These are phyloP conservation scores for Yamadazyma trypodendri DNA, from an alignment of 1,139 yeast species.

Conservation along the genomic window DNA sequence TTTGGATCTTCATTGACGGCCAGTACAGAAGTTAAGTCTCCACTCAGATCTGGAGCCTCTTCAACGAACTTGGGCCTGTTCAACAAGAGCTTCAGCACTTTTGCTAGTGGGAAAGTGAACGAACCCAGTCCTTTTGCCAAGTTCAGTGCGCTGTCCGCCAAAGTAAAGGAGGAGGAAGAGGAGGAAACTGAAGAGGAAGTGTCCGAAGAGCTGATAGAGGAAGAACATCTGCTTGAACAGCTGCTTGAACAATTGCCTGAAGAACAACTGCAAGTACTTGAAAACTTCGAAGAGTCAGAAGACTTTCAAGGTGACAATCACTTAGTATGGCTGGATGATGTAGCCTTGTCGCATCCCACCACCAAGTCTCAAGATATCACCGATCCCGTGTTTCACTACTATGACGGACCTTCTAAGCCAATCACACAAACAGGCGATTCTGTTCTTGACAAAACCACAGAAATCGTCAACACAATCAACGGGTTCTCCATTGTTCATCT, in stretches of 20 bases:
- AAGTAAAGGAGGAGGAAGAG: conserved; percentile 9
- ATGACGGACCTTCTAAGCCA: conserved; percentile 8
- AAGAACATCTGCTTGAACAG: background rate
- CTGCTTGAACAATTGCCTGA: conserved; percentile 1
- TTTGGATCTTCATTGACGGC: background rate
- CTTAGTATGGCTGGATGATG: too few relatives aligned
- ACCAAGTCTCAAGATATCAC: background rate
- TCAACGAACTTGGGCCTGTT: conserved; percentile 3
- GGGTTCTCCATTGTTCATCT: conserved; percentile 11
- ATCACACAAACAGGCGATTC: conserved; percentile 4
- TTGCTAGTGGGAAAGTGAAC: background rate
- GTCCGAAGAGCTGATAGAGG: too few relatives aligned
- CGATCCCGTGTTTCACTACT: conserved; percentile 12
- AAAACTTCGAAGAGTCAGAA: too few relatives aligned
- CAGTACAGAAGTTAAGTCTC: background rate
- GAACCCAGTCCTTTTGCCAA: conserved; percentile 14
- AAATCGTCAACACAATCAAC: conserved; percentile 19
- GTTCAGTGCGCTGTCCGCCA: background rate
- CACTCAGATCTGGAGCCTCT: background rate
- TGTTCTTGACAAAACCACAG: conserved; percentile 15
- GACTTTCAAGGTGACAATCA: too few relatives aligned
- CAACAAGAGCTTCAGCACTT: conserved; percentile 1
- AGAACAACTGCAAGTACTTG: conserved; percentile 1
- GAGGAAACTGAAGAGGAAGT: conserved; percentile 3
- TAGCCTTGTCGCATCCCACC: too few relatives aligned